Conservation (phyloP, 2,329 filamentous ascomycete genomes). For the Penicillium rolfsii region DNA sequence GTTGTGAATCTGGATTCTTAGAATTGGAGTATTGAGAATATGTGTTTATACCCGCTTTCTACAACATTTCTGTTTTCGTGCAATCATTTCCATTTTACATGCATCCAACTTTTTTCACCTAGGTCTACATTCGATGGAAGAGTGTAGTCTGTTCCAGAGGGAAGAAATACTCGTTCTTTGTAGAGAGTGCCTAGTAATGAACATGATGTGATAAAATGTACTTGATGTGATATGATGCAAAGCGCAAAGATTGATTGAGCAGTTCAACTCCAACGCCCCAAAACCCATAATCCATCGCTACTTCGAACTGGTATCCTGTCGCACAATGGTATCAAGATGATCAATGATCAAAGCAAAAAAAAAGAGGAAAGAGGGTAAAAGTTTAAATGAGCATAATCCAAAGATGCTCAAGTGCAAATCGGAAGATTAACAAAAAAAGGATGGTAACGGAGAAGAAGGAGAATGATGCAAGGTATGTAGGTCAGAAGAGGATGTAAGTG, state of each 20-base stretch:
- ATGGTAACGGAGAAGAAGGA: neutral
- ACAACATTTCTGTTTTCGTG: conserved; percentile 1
- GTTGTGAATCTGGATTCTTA: neutral
- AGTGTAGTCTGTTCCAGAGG: neutral
- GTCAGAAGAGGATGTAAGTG: conserved; percentile 2
- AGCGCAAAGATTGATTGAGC: neutral
- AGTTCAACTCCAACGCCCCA: conserved; percentile 15
- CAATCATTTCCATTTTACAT: no score
- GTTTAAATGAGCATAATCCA: neutral
- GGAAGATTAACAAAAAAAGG: neutral
- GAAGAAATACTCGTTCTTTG: neutral
- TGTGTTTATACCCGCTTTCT: conserved; percentile 9
- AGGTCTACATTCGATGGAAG: neutral
- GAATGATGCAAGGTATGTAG: conserved; percentile 12
- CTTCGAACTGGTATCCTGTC: conserved; percentile 19
- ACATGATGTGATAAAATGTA: neutral
- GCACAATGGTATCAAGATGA: conserved; percentile 25
- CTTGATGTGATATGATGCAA: neutral
- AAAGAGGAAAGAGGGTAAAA: neutral
- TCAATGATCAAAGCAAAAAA: conserved; percentile 3
- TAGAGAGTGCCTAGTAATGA: neutral
- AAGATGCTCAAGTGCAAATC: neutral
- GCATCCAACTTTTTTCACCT: neutral
- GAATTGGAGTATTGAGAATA: conserved; percentile 6
- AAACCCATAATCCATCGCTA: conserved; percentile 13